Percentiles rank a stretch among this genome's conserved stretches.
phyloP scores from a whole-genome alignment of 2,329 filamentous ascomycete genomes.

The Trichophyton equinum region DNA sequence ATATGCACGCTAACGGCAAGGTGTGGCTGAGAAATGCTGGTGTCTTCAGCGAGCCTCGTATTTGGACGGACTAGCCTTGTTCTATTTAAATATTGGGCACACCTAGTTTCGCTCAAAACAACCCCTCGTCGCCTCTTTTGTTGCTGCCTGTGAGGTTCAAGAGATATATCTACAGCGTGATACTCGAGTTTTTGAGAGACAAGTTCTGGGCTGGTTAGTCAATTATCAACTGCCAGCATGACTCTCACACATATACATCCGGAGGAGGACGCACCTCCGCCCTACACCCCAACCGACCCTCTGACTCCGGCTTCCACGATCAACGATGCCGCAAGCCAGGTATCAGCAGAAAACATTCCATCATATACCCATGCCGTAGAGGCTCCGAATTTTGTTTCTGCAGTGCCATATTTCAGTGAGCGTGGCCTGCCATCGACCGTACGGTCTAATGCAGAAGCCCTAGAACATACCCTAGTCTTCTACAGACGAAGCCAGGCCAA shows the following conservation, averaged over 20 bases:
- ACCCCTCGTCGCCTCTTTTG: not conserved
- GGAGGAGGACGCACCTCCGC: slow-evolving; percentile 29
- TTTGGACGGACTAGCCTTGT: not conserved
- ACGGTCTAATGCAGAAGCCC: slow-evolving; percentile 17
- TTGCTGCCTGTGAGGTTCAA: not conserved
- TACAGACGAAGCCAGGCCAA: slow-evolving; percentile 31
- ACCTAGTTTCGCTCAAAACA: not conserved
- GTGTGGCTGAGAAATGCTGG: not conserved
- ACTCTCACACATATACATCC: slow-evolving; percentile 4
- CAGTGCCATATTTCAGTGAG: slow-evolving; percentile 30
- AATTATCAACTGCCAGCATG: not conserved
- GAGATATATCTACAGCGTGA: not conserved
- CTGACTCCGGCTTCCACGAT: slow-evolving; percentile 14
- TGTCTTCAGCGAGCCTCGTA: not conserved
- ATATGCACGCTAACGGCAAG: not conserved
- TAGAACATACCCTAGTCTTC: slow-evolving; percentile 30
- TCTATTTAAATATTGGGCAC: not conserved
- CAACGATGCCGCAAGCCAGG: slow-evolving; percentile 13
- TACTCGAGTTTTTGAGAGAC: not conserved
- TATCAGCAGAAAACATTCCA: slow-evolving; percentile 3
- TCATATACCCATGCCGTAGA: slow-evolving; percentile 14
- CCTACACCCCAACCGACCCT: slow-evolving; percentile 32
- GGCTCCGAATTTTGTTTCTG: slow-evolving; percentile 18
- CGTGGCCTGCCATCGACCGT: slow-evolving; percentile 19
- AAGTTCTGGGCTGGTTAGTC: not conserved